Evolutionary conservation across 148 eudicot genomes (phyloP).

Genomic region (Chenopodium quinoa): DNA sequence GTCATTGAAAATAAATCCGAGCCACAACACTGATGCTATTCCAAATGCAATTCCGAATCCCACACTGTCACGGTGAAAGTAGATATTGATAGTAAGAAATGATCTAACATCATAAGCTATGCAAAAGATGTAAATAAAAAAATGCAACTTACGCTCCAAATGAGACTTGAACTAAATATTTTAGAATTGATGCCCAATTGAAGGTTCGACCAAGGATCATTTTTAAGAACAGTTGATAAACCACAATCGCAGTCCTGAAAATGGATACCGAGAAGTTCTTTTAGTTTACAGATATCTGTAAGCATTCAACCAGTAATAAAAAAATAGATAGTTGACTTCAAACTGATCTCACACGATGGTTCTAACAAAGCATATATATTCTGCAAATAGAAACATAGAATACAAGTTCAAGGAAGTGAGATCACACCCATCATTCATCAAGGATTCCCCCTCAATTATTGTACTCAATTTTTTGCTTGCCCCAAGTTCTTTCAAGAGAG

Average conservation of each 20-base stretch:
- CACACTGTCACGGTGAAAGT: slow-evolving; percentile 51
- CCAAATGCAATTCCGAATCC: slow-evolving; percentile 93
- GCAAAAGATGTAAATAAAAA: background rate
- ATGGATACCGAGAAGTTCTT: slow-evolving; percentile 4
- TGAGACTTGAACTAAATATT: slow-evolving; percentile 66
- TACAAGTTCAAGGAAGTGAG: slow-evolving; percentile 18
- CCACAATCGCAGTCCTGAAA: slow-evolving; percentile 91
- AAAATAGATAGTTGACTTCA: background rate
- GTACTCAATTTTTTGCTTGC: slow-evolving; percentile 96
- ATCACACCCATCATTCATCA: slow-evolving; percentile 95
- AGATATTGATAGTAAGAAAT: slow-evolving; percentile 11
- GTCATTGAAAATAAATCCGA: slow-evolving; percentile 91
- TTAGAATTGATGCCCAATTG: slow-evolving; percentile 53
- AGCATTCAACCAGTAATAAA: slow-evolving; percentile 1
- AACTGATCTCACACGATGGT: background rate
- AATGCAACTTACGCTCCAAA: slow-evolving; percentile 81
- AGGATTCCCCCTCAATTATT: slow-evolving; percentile 92
- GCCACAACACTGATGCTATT: slow-evolving; percentile 84
- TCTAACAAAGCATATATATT: background rate
- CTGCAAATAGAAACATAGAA: background rate
- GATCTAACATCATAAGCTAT: background rate
- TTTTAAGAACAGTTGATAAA: slow-evolving; percentile 75
- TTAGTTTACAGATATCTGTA: background rate
- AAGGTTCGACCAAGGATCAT: slow-evolving; percentile 74
- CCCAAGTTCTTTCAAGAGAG: slow-evolving; percentile 93